These are phyloP conservation scores for Saksenaea oblongispora DNA, from an alignment of 371 early-diverging fungal species.

Conservation along the genomic window DNA sequence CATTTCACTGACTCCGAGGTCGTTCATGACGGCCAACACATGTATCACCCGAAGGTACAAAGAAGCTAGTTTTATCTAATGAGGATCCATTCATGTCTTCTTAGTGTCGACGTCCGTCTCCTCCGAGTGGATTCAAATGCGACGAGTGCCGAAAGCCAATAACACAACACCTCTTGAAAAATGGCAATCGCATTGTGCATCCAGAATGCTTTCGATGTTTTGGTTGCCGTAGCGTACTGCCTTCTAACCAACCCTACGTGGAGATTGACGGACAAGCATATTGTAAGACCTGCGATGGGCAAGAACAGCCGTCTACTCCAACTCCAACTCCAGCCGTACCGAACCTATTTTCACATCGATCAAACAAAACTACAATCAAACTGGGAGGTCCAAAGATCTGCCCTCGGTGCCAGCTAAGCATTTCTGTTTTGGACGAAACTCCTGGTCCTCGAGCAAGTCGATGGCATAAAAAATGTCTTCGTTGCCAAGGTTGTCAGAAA, in stretches of 20 bases:
- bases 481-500: slow-evolving; percentile 54
- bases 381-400: slow-evolving; percentile 59
- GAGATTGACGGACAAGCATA: slow-evolving; percentile 54
- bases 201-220: slow-evolving; percentile 30
- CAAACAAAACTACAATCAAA: slow-evolving; percentile 34
- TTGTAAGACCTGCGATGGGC: slow-evolving; percentile 51
- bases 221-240: slow-evolving; percentile 59
- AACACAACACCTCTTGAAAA: slow-evolving; percentile 55
- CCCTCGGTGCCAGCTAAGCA: slow-evolving; percentile 50
- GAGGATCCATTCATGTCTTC: neutral
- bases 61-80: neutral
- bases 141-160: slow-evolving; percentile 48
- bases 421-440: slow-evolving; percentile 58
- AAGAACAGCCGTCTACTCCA: slow-evolving; percentile 17
- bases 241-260: slow-evolving; percentile 57
- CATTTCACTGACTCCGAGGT: slow-evolving; percentile 66
- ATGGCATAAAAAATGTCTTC: slow-evolving; percentile 66
- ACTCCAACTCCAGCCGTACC: slow-evolving; percentile 7
- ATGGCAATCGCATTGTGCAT: slow-evolving; percentile 53
- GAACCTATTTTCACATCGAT: slow-evolving; percentile 12
- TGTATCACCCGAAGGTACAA: slow-evolving; percentile 53
- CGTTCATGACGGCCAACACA: slow-evolving; percentile 41
- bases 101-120: neutral
- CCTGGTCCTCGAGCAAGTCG: slow-evolving; percentile 58
- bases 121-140: slow-evolving; percentile 28